These are phyloP conservation scores for Colletotrichum sp. DNA, from an alignment of 2,329 filamentous ascomycete genomes.

Conservation along the genomic window DNA sequence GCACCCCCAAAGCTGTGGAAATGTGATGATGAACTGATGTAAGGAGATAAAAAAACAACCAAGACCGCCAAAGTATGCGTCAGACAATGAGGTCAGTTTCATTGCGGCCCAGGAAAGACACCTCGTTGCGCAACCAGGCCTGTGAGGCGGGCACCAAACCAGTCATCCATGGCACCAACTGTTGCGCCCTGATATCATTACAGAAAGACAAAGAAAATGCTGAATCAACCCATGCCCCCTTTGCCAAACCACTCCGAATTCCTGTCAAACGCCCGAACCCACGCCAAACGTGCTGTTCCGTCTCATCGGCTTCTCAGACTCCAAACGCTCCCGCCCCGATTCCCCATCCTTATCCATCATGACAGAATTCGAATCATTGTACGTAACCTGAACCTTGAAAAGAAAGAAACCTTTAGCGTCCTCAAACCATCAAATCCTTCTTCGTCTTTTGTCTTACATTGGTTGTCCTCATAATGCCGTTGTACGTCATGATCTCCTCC, in stretches of 20 bases:
- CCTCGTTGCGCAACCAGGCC: not conserved
- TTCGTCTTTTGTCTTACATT: not conserved
- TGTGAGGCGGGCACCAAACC: not conserved
- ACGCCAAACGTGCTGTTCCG: not conserved
- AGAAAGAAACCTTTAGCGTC: not conserved
- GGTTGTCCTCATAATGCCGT: slow-evolving; percentile 35
- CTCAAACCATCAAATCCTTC: not conserved
- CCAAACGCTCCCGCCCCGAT: not conserved
- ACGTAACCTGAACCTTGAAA: not conserved
- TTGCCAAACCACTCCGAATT: not conserved
- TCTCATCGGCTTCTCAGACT: not conserved
- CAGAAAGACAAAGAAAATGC: not conserved
- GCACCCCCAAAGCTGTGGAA: not conserved
- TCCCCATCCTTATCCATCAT: slow-evolving; percentile 2
- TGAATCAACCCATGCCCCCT: not conserved
- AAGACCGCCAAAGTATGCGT: not conserved
- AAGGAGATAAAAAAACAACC: not conserved
- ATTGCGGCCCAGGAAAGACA: not conserved
- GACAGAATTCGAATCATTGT: not conserved
- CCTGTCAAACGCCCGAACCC: not conserved
- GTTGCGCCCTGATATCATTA: not conserved
- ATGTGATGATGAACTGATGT: not conserved
- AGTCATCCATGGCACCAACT: not conserved
- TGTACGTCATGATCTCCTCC: slow-evolving; percentile 45
- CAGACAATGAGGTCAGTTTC: not conserved